Evolutionary conservation across 1,139 yeast genomes (phyloP).

Genomic region (Saccharomyces uvarum): DNA sequence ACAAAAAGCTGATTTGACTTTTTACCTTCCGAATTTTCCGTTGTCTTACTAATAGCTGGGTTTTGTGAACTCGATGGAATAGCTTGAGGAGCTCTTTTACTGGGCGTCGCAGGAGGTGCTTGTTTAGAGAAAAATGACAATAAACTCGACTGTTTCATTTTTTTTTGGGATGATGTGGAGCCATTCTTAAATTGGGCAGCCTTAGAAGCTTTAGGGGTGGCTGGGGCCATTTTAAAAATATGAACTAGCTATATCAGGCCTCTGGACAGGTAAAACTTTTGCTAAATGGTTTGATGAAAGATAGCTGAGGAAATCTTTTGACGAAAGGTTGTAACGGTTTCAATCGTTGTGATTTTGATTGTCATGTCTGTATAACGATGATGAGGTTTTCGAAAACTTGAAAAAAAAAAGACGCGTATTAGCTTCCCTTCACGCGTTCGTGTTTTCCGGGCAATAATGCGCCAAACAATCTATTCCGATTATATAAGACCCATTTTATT

Average conservation of each 20-base stretch:
- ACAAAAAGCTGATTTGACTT: background rate
- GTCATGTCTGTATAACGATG: background rate
- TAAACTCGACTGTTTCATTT: slow-evolving; percentile 48
- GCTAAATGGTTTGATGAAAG: background rate
- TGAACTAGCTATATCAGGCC: background rate
- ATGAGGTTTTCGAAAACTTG: background rate
- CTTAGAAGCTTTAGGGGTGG: slow-evolving; percentile 20
- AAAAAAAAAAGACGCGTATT: background rate
- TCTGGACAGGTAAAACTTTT: background rate
- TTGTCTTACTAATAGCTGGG: slow-evolving; percentile 10
- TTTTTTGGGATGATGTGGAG: slow-evolving; percentile 28
- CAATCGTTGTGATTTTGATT: background rate
- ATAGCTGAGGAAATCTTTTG: too few relatives aligned
- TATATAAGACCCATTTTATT: background rate
- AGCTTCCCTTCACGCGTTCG: background rate
- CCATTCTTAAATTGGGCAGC: slow-evolving; percentile 8
- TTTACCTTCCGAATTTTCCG: slow-evolving; percentile 2
- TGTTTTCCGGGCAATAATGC: background rate
- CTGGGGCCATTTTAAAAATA: slow-evolving; percentile 13
- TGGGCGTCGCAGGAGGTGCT: slow-evolving; percentile 11
- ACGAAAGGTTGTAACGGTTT: background rate
- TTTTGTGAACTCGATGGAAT: slow-evolving; percentile 15
- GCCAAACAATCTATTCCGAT: background rate
- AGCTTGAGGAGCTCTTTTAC: slow-evolving; percentile 2
- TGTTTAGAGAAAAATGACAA: slow-evolving; percentile 46